Base-by-base conservation (phyloP, 352 stramenopile species). In the Globisporangium emineosum region DNA sequence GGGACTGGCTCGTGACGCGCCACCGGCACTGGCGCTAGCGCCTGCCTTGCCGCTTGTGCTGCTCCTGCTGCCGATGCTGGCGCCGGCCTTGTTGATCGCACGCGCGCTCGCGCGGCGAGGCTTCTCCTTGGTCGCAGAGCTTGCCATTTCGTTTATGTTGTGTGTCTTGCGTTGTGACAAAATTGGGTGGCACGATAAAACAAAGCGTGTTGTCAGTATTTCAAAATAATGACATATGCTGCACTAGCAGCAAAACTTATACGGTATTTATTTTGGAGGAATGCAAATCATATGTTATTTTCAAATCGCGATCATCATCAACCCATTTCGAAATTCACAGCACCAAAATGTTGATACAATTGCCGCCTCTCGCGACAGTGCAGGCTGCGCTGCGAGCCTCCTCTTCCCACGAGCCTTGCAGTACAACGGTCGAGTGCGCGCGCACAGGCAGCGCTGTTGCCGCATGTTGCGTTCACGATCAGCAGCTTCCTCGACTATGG, bases 41-140 rank as follows among this genome's bases (percentile, higher is more conserved):
- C 45, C 57, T 4, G 57, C 15, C 43, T 57, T 64, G 57, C n/a
- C 55, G n/a, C 45, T 33, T 6, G 57, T 29, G 15, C 56, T 60
- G 21, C 33, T 29, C 17, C 37, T 51, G 57, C 30, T 64, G 19
- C n/a, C 55, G 57, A 64, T 56, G 45, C 57, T 64, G 2, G 57
- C 21, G 13, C 57, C 57, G 6, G 57, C 45, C 43, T 64, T 64
- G 57, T 55, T 64, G 30, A 64, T 55, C 33, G 57, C 57, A 13
- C 57, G 57, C 12, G 57, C 56, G 27, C 56, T 32, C 32, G 57
- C 30, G 43, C 29, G 40, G 17, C 57, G 57, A 29, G 30, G 33
- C 30, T 53, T 56, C 43, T 64, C 45, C 43, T 49, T 52, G 8
- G 56, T 32, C 8, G 23, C 29, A 2, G 29, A 32, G 29, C 29